Conservation (phyloP, 768 basidiomycete genomes). For the Leccinum variicolor region DNA sequence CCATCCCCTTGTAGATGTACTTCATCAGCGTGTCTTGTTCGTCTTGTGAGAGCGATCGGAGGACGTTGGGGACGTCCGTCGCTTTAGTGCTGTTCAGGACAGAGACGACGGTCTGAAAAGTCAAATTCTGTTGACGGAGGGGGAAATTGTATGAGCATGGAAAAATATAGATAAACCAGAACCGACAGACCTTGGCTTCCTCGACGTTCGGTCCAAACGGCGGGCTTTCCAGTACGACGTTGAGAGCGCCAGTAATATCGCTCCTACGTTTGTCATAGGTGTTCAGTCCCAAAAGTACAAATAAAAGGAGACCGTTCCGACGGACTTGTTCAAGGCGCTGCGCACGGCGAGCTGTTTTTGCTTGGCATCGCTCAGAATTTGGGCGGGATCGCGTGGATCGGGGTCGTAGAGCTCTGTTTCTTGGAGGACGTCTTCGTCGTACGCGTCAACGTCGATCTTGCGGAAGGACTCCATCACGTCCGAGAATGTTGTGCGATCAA, state of each 20-base stretch:
- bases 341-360: constrained; percentile 71
- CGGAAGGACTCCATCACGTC: constrained; percentile 62
- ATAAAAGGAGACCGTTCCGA: constrained; percentile 3
- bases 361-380: constrained; percentile 74
- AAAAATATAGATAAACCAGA: background rate
- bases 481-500: background rate
- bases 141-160: background rate
- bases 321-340: constrained; percentile 69
- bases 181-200: constrained; percentile 73
- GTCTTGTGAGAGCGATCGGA: constrained; percentile 70
- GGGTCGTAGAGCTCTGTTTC: constrained; percentile 85
- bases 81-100: constrained; percentile 94
- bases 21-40: constrained; percentile 94
- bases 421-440: constrained; percentile 86
- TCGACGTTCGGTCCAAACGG: constrained; percentile 89
- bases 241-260: constrained; percentile 73
- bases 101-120: constrained; percentile 75
- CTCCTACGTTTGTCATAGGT: constrained; percentile 43
- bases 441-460: constrained; percentile 91
- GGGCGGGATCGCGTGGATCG: constrained; percentile 75
- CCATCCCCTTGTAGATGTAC: constrained; percentile 98
- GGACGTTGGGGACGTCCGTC: constrained; percentile 73
- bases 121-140: constrained; percentile 53
- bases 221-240: constrained; percentile 65
- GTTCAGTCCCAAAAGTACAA: background rate